Conservation (phyloP, 2,329 filamentous ascomycete species). For the Penicillium aurantiogriseum region DNA sequence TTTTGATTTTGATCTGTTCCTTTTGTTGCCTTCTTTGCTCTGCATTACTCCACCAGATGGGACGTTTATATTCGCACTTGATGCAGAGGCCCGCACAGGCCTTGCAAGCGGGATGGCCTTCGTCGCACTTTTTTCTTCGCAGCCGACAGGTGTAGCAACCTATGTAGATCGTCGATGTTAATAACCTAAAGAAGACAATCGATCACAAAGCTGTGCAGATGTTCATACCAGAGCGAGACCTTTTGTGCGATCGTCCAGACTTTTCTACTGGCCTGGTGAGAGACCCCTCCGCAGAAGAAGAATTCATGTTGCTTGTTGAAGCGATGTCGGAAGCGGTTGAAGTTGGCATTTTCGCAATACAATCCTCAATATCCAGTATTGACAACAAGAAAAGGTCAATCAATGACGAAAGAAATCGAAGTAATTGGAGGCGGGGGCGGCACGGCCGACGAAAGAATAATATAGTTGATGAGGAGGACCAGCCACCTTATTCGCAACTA, state of each 20-base stretch:
- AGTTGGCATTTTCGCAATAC: constrained; percentile 6
- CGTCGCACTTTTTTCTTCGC: constrained; percentile 69
- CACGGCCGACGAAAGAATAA: constrained; percentile 12
- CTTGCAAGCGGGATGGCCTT: constrained; percentile 62
- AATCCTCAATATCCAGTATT: constrained; percentile 10
- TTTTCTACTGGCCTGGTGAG: neutral
- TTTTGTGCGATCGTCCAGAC: constrained; percentile 71
- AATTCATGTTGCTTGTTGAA: neutral
- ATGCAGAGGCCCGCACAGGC: constrained; percentile 73
- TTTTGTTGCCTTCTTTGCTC: constrained; percentile 83
- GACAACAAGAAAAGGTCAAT: neutral
- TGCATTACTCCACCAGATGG: constrained; percentile 95
- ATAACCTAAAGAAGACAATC: neutral
- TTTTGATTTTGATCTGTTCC: constrained; percentile 93
- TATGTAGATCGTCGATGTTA: constrained; percentile 28
- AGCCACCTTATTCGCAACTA: constrained; percentile 14
- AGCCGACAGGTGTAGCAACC: constrained; percentile 68
- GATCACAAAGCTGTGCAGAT: neutral
- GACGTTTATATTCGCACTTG: constrained; percentile 92
- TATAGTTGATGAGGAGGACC: constrained; percentile 15
- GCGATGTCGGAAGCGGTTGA: neutral
- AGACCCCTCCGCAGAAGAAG: neutral
- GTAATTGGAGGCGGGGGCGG: constrained; percentile 1
- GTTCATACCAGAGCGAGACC: constrained; percentile 84
- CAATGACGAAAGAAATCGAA: constrained; percentile 3